Base-by-base conservation (phyloP, 2,329 filamentous ascomycete genomes). In the Paecilomyces dactylethromorphus region DNA sequence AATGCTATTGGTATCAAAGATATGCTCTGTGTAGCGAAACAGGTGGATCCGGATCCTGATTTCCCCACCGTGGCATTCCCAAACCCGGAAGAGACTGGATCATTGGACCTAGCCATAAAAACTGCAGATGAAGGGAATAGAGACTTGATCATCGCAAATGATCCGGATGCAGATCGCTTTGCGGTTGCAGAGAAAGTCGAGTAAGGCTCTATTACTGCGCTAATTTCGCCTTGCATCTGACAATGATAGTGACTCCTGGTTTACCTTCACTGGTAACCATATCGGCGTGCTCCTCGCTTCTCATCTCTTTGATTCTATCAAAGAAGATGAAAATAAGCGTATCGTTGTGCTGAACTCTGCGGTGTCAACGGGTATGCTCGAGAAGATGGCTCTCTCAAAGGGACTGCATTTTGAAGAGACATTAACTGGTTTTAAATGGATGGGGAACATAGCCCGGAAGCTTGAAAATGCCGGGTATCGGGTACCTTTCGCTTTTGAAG, bases 361-460 rank as follows among this genome's bases (percentile, higher is more conserved):
- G 0, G 85, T 88, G 1, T 87, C 84, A 1, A 85, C 82, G 0
- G 78, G 81, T n/a, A 87, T 87, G 83, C 77, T 88, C 1, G 74
- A 78, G 11, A 78, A 78, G 26, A 82, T 87, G 73, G 84, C 84
- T 0, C 67, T 74, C 29, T 73, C 78, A 21, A 81, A 82, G 68
- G 82, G 81, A 1, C 82, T 87, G 62, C 74, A 80, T 55, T 86
- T 83, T 66, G 76, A 79, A 59, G 85, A 87, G 65, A 87, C 85
- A 0, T 71, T 88, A 31, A 88, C 85, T 0, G 85, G 85, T 1
- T 88, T 88, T 74, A 88, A 88, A 69, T 88, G 85, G 85, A 80
- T 88, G 62, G 85, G 84, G 2, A 87, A 87, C 62, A 77, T 82
- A 53, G 82, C 84, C 1, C 78, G 80, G 18, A 73, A 80, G n/a